Evolutionary conservation across 1,139 yeast species (phyloP).

Genomic region (Eremothecium gossypii): DNA sequence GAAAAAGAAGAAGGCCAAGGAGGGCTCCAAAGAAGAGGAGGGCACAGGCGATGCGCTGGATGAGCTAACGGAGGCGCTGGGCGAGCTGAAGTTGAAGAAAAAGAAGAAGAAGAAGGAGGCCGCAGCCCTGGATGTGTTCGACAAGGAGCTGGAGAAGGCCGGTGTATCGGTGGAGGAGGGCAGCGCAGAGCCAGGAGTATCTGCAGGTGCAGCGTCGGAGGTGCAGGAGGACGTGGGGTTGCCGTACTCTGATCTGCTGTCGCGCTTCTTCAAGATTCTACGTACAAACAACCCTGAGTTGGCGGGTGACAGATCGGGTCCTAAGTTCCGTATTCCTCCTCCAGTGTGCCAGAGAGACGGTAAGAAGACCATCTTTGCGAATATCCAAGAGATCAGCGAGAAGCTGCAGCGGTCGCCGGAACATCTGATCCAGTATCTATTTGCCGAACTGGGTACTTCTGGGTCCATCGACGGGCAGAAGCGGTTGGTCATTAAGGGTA

Average conservation of each 20-base stretch:
- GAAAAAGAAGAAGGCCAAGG: conserved; percentile 40
- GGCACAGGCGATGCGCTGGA: conserved; percentile 37
- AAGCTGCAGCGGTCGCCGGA: conserved; percentile 95
- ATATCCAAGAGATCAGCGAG: conserved; percentile 88
- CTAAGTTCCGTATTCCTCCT: conserved; percentile 94
- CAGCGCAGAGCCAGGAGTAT: conserved; percentile 25
- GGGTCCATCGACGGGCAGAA: conserved; percentile 98
- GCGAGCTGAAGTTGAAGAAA: conserved; percentile 71
- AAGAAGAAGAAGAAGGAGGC: conserved; percentile 58
- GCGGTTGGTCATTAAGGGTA: conserved; percentile 94
- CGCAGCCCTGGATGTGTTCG: conserved; percentile 65
- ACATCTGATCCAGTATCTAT: conserved; percentile 90
- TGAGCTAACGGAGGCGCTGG: conserved; percentile 54
- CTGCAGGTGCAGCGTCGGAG: conserved; percentile 28
- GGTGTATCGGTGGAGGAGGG: conserved; percentile 56
- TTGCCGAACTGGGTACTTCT: conserved; percentile 98
- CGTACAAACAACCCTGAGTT: conserved; percentile 94
- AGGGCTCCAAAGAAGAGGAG: conserved; percentile 29
- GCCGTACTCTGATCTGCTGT: conserved; percentile 67
- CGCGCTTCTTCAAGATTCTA: conserved; percentile 76
- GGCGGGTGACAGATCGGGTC: conserved; percentile 91
- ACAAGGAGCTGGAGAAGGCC: conserved; percentile 81
- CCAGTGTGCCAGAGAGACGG: conserved; percentile 98
- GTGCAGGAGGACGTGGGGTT: conserved; percentile 45
- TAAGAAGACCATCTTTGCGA: conserved; percentile 92